phyloP scores from a whole-genome alignment of 169 alveolate species.

The Plasmodium inui region DNA sequence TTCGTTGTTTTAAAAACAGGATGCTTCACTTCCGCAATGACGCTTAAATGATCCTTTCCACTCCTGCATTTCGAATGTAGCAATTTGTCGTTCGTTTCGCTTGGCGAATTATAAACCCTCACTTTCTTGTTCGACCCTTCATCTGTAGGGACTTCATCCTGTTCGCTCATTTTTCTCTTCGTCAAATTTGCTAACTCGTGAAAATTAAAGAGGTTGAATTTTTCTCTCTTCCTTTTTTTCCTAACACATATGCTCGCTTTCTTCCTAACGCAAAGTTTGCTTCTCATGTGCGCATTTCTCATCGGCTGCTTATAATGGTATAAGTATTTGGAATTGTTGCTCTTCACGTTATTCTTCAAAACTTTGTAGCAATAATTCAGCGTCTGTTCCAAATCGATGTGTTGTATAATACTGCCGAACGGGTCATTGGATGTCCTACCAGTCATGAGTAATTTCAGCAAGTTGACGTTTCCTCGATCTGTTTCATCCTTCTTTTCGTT shows the following conservation, averaged over 20 bases:
- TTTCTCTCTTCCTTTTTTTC: conserved; percentile 6
- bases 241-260: not conserved
- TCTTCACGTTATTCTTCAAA: conserved; percentile 21
- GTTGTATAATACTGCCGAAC: conserved; percentile 13
- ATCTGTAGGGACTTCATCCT: not conserved
- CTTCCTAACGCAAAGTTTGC: conserved; percentile 1
- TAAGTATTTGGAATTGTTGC: conserved; percentile 13
- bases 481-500: not conserved
- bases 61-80: not conserved
- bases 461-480: not conserved
- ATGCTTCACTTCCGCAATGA: not conserved
- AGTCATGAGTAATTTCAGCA: not conserved
- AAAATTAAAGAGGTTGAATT: conserved; percentile 23
- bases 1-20: not conserved
- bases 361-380: conserved; percentile 68
- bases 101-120: not conserved
- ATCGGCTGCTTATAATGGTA: conserved; percentile 21
- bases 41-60: not conserved
- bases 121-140: not conserved
- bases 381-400: conserved; percentile 56
- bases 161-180: conserved; percentile 2
- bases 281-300: not conserved
- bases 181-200: not conserved
- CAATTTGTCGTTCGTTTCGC: not conserved
- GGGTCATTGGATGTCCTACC: not conserved